phyloP scores from a whole-genome alignment of 768 basidiomycete species.

The Auriscalpium microsporum region DNA sequence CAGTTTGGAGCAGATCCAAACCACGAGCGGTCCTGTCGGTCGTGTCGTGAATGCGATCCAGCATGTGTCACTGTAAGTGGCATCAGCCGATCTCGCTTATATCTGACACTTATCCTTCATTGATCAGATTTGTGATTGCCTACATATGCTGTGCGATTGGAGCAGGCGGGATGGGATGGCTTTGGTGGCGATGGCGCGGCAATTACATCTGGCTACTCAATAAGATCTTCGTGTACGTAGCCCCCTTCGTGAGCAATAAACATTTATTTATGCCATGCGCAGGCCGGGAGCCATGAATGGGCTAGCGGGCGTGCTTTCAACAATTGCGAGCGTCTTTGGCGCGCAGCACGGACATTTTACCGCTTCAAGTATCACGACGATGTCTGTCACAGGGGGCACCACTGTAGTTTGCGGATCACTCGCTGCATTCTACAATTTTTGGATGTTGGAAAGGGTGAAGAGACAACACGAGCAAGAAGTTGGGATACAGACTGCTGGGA shows the following conservation, averaged over 20 bases:
- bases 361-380: neutral
- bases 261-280: neutral
- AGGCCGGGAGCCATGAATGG: slow-evolving; percentile 7
- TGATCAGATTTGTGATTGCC: slow-evolving; percentile 1
- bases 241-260: neutral
- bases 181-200: slow-evolving; percentile 7
- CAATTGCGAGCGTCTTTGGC: slow-evolving; percentile 1
- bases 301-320: slow-evolving; percentile 8
- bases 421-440: neutral
- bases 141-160: slow-evolving; percentile 6
- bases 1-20: neutral
- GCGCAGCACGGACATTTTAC: neutral
- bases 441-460: slow-evolving; percentile 1
- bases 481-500: neutral
- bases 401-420: neutral
- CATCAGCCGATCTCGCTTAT: neutral
- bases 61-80: slow-evolving; percentile 6
- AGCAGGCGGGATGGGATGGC: slow-evolving; percentile 4
- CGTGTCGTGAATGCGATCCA: neutral
- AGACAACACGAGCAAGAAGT: neutral
- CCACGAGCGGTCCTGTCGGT: neutral
- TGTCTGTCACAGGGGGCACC: slow-evolving; percentile 2
- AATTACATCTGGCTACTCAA: slow-evolving; percentile 10
- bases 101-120: neutral
- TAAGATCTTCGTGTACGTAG: slow-evolving; percentile 3